Conservation (phyloP, 2,329 filamentous ascomycete genomes). For the Endothia cerciana region DNA sequence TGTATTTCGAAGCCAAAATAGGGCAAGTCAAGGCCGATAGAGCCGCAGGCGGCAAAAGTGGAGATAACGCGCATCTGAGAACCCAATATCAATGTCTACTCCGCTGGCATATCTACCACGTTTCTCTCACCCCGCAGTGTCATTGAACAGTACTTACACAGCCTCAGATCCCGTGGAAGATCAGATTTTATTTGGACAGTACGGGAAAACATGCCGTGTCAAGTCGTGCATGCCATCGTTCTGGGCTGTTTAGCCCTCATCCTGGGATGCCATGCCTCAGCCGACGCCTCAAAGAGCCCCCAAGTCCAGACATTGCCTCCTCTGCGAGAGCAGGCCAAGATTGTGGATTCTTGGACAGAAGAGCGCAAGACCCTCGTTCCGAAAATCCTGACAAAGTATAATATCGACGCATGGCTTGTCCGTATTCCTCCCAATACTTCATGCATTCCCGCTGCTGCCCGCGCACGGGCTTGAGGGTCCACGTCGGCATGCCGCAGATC, state of each 20-base stretch:
- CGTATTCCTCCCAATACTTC: conserved; percentile 27
- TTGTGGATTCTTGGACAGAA: conserved; percentile 49
- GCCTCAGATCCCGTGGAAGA: neutral
- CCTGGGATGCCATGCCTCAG: conserved; percentile 6
- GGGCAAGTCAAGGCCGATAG: neutral
- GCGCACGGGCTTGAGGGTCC: neutral
- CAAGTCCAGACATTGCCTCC: conserved; percentile 46
- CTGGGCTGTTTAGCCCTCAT: conserved; percentile 15
- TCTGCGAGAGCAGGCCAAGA: conserved; percentile 47
- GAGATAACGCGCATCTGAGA: neutral
- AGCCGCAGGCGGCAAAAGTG: neutral
- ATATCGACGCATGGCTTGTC: conserved; percentile 54
- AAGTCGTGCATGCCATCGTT: too few relatives aligned
- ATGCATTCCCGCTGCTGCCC: neutral
- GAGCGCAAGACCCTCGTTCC: conserved; percentile 48
- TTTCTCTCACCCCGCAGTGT: neutral
- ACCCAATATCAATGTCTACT: neutral
- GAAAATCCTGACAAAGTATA: conserved; percentile 47
- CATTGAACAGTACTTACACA: neutral
- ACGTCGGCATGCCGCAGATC: neutral
- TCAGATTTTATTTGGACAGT: too few relatives aligned
- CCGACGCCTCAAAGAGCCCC: conserved; percentile 32
- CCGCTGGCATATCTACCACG: neutral
- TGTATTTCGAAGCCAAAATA: neutral
- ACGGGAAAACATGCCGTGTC: neutral